Evolutionary conservation across 2,329 filamentous ascomycete genomes (phyloP), one percentile per base, ranked within the genome.

Genomic region (Cryphonectria japonica): DNA sequence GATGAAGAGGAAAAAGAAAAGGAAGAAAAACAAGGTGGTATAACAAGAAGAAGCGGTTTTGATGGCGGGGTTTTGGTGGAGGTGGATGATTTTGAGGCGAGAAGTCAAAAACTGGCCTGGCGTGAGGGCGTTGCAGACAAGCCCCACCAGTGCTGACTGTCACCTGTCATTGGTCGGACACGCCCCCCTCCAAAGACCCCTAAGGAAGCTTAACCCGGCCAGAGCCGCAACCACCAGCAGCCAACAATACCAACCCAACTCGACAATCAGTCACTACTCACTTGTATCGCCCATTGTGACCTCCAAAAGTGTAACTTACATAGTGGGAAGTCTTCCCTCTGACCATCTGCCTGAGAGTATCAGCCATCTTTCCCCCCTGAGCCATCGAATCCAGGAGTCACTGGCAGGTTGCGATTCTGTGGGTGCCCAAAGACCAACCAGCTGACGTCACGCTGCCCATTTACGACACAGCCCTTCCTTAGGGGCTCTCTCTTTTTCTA

Each of bases 381-480:
- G 59, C 39, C 59, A 14, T 26, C 1, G 1, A 39, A 1, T 14
- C 16, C 60, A n/a, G 46, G 32, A 37, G 22, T 37, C 13, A 57
- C 11, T 39, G 22, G 14, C n/a, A 54, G n/a, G 46, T 29, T 19
- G 61, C 66, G 32, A 34, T 65, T 5, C 34, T 46, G 11, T 37
- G 11, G 26, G 22, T 68, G 16, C 14, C 50, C 64, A 54, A 54
- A 54, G 39, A 1, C 22, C 67, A 16, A 46, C 50, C 60, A 61
- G 64, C 68, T 72, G 71, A 72, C 71, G 71, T 72, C 71, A 72
- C 71, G 61, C 22, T n/a, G 16, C n/a, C 54, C 54, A 59, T 13
- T 29, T 59, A n/a, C 22, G 46, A n/a, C 46, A 50, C 46, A 50
- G 46, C 7, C 8, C 22, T 8, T 22, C 22, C 43, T 46, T 7